Evolutionary conservation across 805 yeast species (phyloP).

Genomic region (Priceomyces medius): DNA sequence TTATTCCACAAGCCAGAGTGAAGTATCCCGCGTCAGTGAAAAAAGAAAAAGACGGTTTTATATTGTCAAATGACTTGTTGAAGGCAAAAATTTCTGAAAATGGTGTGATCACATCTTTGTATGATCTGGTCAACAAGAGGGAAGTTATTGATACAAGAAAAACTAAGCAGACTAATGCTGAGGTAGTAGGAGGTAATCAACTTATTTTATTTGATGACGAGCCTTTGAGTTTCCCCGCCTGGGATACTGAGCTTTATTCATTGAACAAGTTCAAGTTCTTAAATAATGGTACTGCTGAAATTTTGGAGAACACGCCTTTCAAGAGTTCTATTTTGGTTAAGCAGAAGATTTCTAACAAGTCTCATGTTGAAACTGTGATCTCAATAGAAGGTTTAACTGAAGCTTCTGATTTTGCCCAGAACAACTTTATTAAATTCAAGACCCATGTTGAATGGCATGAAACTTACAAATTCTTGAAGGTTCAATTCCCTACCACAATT

Average conservation of each 20-base stretch:
- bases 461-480: conserved; percentile 82
- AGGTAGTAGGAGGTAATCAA: conserved; percentile 67
- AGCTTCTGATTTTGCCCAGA: conserved; percentile 32
- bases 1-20: conserved; percentile 18
- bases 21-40: conserved; percentile 49
- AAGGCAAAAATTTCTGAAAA: conserved; percentile 51
- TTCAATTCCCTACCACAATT: conserved; percentile 89
- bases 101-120: conserved; percentile 61
- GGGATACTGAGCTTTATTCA: conserved; percentile 95
- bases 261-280: conserved; percentile 64
- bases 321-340: conserved; percentile 62
- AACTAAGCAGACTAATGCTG: conserved; percentile 45
- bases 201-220: conserved; percentile 82
- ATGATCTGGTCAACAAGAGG: conserved; percentile 53
- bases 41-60: conserved; percentile 38
- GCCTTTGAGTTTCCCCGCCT: conserved; percentile 89
- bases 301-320: conserved; percentile 52
- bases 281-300: conserved; percentile 36
- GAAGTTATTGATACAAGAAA: conserved; percentile 64
- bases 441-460: conserved; percentile 80
- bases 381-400: conserved; percentile 63
- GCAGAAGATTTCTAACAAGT: conserved; percentile 55
- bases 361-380: conserved; percentile 64
- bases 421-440: conserved; percentile 38
- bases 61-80: conserved; percentile 61